These are phyloP conservation scores for Ophiostoma ulmi DNA, from an alignment of 2,329 filamentous ascomycete species.

Conservation along the genomic window DNA sequence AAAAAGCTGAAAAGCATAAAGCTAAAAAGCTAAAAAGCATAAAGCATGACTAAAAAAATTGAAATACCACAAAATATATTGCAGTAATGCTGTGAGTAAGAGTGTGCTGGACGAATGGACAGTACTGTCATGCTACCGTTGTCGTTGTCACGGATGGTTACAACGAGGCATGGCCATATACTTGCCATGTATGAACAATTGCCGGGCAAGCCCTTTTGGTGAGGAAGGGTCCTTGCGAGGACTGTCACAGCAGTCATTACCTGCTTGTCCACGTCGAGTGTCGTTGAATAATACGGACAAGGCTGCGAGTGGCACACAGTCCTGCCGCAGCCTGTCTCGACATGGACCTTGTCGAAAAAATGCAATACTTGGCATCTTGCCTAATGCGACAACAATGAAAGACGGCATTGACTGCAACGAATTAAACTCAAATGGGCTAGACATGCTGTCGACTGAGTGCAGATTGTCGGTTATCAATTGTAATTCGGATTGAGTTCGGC, in stretches of 20 bases:
- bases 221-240: too few species aligned
- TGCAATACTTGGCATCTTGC: background rate
- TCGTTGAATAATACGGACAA: background rate
- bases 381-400: background rate
- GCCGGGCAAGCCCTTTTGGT: too few species aligned
- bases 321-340: background rate
- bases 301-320: background rate
- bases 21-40: constrained; percentile 21
- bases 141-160: too few species aligned
- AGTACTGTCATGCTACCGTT: background rate
- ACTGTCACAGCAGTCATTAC: too few species aligned
- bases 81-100: too few species aligned
- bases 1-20: constrained; percentile 21
- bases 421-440: background rate
- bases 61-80: constrained; percentile 18
- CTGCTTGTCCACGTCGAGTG: background rate
- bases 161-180: too few species aligned
- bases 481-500: background rate
- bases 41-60: constrained; percentile 23
- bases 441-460: background rate
- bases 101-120: background rate
- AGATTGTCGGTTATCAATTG: background rate
- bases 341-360: background rate
- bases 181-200: too few species aligned
- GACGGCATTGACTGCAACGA: background rate